phyloP scores from a whole-genome alignment of 2,329 filamentous ascomycete species.

The Fusarium falciforme region DNA sequence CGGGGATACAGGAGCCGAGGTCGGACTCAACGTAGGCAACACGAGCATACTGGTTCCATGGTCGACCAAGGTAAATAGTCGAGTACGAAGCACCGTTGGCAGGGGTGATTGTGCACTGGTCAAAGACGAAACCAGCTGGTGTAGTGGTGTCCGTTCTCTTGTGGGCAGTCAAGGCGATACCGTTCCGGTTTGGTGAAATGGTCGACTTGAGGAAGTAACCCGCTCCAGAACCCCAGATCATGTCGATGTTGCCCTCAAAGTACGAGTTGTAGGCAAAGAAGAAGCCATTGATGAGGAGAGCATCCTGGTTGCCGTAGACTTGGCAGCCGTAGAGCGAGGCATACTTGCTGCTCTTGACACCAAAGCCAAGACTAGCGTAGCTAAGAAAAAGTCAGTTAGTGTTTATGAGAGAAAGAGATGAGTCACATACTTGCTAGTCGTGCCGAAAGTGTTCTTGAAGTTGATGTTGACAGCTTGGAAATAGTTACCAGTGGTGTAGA shows the following conservation, averaged over 20 bases:
- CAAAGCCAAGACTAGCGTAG: conserved; percentile 58
- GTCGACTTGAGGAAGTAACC: conserved; percentile 55
- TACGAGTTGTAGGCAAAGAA: conserved; percentile 59
- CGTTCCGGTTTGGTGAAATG: conserved; percentile 46
- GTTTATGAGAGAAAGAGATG: accelerated
- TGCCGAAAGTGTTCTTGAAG: conserved; percentile 38
- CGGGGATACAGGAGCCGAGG: conserved; percentile 18
- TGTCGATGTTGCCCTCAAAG: conserved; percentile 61
- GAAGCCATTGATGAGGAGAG: conserved; percentile 58
- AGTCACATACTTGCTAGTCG: conserved; percentile 27
- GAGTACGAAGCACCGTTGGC: conserved; percentile 40
- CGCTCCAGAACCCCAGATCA: conserved; percentile 56
- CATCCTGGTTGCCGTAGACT: conserved; percentile 62
- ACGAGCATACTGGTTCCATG: conserved; percentile 38
- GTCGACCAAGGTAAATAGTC: conserved; percentile 34
- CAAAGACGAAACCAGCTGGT: conserved; percentile 49
- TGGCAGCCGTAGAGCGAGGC: conserved; percentile 55
- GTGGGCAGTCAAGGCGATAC: conserved; percentile 47
- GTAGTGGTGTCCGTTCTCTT: conserved; percentile 54
- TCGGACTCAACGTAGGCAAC: conserved; percentile 38
- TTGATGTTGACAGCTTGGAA: conserved; percentile 43
- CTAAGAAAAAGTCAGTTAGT: conserved; percentile 39
- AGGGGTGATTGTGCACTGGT: conserved; percentile 47
- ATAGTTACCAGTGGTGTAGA: conserved; percentile 39
- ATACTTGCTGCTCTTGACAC: conserved; percentile 52